These are phyloP conservation scores for Puccinia polysora DNA, from an alignment of 1,284 basidiomycete genomes.

Conservation along the genomic window DNA sequence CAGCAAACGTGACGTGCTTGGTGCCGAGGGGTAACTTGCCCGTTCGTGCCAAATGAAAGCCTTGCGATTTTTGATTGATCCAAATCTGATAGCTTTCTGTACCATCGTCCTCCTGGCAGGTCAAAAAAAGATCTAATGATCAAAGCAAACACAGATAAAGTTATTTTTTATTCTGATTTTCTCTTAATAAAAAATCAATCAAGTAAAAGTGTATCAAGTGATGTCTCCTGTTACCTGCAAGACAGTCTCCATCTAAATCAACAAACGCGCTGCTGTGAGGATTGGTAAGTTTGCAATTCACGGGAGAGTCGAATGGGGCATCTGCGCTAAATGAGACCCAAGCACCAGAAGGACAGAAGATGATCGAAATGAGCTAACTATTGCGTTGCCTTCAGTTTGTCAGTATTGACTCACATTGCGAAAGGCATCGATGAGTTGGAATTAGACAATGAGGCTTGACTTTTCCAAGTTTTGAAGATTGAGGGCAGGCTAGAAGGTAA, in stretches of 20 bases:
- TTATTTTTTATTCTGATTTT: slow-evolving; percentile 4
- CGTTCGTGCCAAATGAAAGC: slow-evolving; percentile 67
- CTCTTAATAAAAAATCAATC: not conserved
- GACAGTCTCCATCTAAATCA: slow-evolving; percentile 91
- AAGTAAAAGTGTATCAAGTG: not conserved
- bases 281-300: slow-evolving; percentile 67
- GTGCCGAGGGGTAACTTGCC: slow-evolving; percentile 71
- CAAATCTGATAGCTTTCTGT: slow-evolving; percentile 75
- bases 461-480: slow-evolving; percentile 40
- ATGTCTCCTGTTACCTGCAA: too few species aligned
- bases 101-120: slow-evolving; percentile 64
- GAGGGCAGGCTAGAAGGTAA: slow-evolving; percentile 55
- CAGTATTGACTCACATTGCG: slow-evolving; percentile 11
- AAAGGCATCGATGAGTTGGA: slow-evolving; percentile 10
- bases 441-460: not conserved
- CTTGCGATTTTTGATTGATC: slow-evolving; percentile 72
- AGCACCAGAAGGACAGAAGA: not conserved
- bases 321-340: not conserved
- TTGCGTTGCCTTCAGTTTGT: not conserved
- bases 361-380: not conserved
- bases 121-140: slow-evolving; percentile 73
- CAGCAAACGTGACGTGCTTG: slow-evolving; percentile 80
- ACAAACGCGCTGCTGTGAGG: slow-evolving; percentile 95
- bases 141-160: not conserved
- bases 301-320: slow-evolving; percentile 8